A percentile compares a stretch with the other conserved stretches of the same genome.
Evolutionary conservation across 2,329 filamentous ascomycete species (phyloP).

Genomic region (Talaromyces sp.): DNA sequence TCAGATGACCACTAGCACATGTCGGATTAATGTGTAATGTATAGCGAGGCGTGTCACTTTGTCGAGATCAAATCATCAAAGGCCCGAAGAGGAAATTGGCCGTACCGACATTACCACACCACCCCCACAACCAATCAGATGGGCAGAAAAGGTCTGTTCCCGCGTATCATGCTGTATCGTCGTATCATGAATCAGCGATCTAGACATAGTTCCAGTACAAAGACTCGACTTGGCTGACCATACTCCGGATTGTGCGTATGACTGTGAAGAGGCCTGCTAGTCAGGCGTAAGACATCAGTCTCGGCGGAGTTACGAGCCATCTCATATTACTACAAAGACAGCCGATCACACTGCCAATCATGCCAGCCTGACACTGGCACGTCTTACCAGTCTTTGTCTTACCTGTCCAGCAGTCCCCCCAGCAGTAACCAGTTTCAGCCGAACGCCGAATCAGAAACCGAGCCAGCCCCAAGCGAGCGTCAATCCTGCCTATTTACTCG

Average conservation of each 20-base stretch:
- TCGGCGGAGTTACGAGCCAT: neutral
- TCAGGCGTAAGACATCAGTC: neutral
- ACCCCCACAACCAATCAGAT: neutral
- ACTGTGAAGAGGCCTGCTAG: neutral
- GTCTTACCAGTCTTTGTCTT: neutral
- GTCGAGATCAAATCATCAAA: neutral
- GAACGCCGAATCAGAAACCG: slow-evolving; percentile 8
- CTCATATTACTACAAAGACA: neutral
- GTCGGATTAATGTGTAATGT: neutral
- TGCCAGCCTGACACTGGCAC: neutral
- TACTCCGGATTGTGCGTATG: neutral
- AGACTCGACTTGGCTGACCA: neutral
- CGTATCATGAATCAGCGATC: neutral
- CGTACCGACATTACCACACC: neutral
- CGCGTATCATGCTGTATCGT: neutral
- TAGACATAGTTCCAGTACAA: neutral
- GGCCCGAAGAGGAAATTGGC: neutral
- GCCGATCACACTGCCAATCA: slow-evolving; percentile 1
- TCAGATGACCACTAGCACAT: neutral
- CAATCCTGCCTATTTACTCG: neutral
- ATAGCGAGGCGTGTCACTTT: neutral
- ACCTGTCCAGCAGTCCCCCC: neutral
- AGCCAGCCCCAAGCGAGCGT: neutral
- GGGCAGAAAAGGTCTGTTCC: neutral
- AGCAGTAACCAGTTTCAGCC: slow-evolving; percentile 1